Evolutionary conservation across 805 yeast genomes (phyloP).

Genomic region (Teunomyces kruisii): DNA sequence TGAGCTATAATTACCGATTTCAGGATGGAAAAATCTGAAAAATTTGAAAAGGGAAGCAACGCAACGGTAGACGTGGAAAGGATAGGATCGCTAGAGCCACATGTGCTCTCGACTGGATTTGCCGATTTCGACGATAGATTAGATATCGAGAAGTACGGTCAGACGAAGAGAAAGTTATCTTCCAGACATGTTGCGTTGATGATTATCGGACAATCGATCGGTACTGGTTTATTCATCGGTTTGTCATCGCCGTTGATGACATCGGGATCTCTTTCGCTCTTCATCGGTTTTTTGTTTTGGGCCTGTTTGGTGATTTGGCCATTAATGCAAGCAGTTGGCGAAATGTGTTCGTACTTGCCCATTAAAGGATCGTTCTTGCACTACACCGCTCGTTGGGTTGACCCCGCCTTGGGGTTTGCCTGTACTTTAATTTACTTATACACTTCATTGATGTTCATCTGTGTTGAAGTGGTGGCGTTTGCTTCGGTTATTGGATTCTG

Average conservation of each 20-base stretch:
- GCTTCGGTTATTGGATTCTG: slow-evolving; percentile 30
- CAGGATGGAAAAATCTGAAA: not conserved
- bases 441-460: slow-evolving; percentile 33
- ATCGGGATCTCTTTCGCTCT: slow-evolving; percentile 35
- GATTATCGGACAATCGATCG: slow-evolving; percentile 36
- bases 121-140: slow-evolving; percentile 27
- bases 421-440: slow-evolving; percentile 32
- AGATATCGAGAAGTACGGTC: slow-evolving; percentile 28
- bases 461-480: slow-evolving; percentile 33
- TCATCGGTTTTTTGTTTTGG: slow-evolving; percentile 30
- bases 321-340: slow-evolving; percentile 37
- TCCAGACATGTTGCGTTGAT: slow-evolving; percentile 35
- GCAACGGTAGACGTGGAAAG: slow-evolving; percentile 9
- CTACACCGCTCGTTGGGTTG: slow-evolving; percentile 34
- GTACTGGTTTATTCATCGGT: slow-evolving; percentile 37
- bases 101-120: slow-evolving; percentile 6
- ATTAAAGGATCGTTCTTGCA: slow-evolving; percentile 36
- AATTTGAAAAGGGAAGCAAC: not conserved
- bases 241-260: slow-evolving; percentile 28
- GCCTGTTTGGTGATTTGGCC: slow-evolving; percentile 34
- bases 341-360: slow-evolving; percentile 38
- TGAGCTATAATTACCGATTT: not conserved
- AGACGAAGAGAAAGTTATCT: slow-evolving; percentile 27
- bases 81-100: slow-evolving; percentile 8
- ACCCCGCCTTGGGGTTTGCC: slow-evolving; percentile 38